Evolutionary conservation across 163 green algal genomes (phyloP), one percentile per base, ranked within the genome.

Genomic region (Botryococcus braunii): DNA sequence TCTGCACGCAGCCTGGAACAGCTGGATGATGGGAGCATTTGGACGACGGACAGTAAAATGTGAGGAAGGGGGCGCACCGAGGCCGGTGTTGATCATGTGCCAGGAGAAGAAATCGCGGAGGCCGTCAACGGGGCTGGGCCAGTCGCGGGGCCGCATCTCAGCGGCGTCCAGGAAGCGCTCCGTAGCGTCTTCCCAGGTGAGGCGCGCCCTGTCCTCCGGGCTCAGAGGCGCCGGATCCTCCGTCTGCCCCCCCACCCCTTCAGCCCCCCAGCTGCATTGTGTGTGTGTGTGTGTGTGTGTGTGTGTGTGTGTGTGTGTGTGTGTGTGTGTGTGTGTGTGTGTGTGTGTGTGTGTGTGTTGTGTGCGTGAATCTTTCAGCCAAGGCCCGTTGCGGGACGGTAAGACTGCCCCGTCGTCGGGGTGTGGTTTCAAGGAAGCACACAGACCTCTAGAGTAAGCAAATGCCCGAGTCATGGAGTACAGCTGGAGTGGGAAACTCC

Each of bases 171-270:
- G 69, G 62, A 89, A 89, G 5, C 86, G 74, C 72, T 92, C 79
- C 7, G 86, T 93, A 2, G 88, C 86, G 17, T 81, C 81, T 78
- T 89, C 81, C 87, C 86, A 93, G 4, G 89, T 92, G 32, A 97
- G 78, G 21, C 60, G 46, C 71, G 87, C 73, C 62, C 87, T 77
- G 66, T 96, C 80, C 31, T 88, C 68, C 0, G 37, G 32, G 0
- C 48, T 77, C 38, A 97, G 81, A 27, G 91, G 88, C 65, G 69
- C 55, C 2, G 91, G 91, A 29, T 91, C 77, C 21, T 72, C 58
- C 2, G 35, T 25, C 78, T 74, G 68, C 34, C 23, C 56, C 47
- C 2, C 59, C 59, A 66, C 23, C 32, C 38, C 21, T n/a, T 38
- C 49, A 38, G 9, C 8, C 2, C 7, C 13, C 31, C 56, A 64